Conservation (phyloP, 495 filamentous ascomycete genomes). For the Aspergillus wentii region DNA sequence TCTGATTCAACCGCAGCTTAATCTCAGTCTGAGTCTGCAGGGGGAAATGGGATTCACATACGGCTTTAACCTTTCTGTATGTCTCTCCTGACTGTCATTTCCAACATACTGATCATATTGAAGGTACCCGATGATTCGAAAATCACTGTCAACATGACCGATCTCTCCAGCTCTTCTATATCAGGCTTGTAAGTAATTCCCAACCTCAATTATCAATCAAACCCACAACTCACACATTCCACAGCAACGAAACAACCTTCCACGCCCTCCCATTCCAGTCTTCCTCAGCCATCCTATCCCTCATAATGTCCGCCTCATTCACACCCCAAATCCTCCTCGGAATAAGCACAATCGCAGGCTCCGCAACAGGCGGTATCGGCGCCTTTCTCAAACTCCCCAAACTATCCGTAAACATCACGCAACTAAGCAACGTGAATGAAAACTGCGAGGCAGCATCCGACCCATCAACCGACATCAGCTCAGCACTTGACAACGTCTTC, state of each 20-base stretch:
- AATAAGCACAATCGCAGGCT: conserved; percentile 12
- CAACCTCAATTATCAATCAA: not conserved
- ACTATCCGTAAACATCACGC: conserved; percentile 12
- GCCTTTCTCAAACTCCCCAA: conserved; percentile 18
- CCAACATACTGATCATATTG: not conserved
- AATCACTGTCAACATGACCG: conserved; percentile 15
- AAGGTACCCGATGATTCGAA: conserved; percentile 22
- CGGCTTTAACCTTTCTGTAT: conserved; percentile 22
- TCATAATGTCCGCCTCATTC: conserved; percentile 15
- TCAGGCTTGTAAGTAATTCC: conserved; percentile 20
- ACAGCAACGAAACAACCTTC: conserved; percentile 17
- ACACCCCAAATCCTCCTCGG: conserved; percentile 21
- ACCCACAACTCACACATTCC: conserved; percentile 1
- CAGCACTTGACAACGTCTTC: conserved; percentile 2
- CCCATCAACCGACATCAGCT: not conserved
- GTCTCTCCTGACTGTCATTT: not conserved
- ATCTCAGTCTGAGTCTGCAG: conserved; percentile 8
- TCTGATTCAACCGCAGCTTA: conserved; percentile 14
- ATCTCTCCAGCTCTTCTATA: conserved; percentile 13
- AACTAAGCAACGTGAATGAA: conserved; percentile 9
- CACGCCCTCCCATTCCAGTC: conserved; percentile 20
- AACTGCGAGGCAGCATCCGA: conserved; percentile 12
- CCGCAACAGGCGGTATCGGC: conserved; percentile 15
- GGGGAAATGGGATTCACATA: conserved; percentile 20
- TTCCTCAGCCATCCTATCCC: conserved; percentile 8